phyloP scores from a whole-genome alignment of 768 basidiomycete genomes.

The Heimioporus sp. region DNA sequence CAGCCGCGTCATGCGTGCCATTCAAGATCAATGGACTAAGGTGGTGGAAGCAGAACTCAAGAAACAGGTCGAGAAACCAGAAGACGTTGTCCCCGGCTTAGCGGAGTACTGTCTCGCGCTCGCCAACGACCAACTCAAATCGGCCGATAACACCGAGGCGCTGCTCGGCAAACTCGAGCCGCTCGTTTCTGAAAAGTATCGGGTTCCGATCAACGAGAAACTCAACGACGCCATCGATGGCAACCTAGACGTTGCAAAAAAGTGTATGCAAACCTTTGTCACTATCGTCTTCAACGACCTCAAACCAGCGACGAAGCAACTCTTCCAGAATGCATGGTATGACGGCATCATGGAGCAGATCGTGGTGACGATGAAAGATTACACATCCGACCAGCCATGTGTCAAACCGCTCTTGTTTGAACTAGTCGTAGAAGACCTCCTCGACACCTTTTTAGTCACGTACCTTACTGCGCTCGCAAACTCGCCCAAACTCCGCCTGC shows the following conservation, averaged over 20 bases:
- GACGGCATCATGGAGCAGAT: conserved; percentile 86
- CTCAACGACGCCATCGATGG: conserved; percentile 98
- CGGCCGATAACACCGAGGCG: conserved; percentile 89
- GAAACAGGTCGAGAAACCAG: conserved; percentile 84
- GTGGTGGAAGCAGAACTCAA: conserved; percentile 83
- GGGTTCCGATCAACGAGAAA: conserved; percentile 74
- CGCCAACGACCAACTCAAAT: conserved; percentile 97
- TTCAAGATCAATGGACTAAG: conserved; percentile 87
- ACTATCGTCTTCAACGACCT: conserved; percentile 95
- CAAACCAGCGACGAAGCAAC: conserved; percentile 76
- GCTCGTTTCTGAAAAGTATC: conserved; percentile 91
- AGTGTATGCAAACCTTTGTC: conserved; percentile 92
- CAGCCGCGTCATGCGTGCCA: conserved; percentile 84
- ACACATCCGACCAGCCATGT: conserved; percentile 90
- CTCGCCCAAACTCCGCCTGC: conserved; percentile 83
- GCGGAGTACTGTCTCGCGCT: conserved; percentile 96
- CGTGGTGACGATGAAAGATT: conserved; percentile 93
- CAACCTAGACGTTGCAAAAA: conserved; percentile 97
- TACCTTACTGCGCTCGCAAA: conserved; percentile 88
- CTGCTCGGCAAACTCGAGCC: conserved; percentile 84
- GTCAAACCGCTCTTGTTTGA: conserved; percentile 91
- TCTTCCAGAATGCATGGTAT: conserved; percentile 90
- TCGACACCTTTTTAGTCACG: conserved; percentile 85
- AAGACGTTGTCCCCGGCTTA: conserved; percentile 82
- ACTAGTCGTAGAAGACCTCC: conserved; percentile 86